phyloP scores from a whole-genome alignment of 2,329 filamentous ascomycete genomes.

The Colletotrichum orbiculare region DNA sequence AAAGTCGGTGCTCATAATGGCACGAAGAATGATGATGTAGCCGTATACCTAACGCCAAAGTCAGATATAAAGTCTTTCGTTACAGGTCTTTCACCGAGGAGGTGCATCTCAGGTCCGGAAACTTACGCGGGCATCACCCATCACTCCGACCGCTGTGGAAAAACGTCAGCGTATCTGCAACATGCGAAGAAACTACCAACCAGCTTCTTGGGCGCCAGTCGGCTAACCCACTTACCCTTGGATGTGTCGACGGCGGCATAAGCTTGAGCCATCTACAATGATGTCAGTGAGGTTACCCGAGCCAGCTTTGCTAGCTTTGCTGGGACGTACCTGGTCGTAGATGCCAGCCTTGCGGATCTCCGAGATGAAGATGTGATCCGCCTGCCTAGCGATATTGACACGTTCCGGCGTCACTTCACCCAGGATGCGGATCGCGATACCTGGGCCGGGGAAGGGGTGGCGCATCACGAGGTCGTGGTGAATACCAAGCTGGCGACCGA shows the following conservation, averaged over 20 bases:
- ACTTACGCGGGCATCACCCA: background rate
- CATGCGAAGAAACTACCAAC: too few relatives aligned
- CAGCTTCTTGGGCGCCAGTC: too few relatives aligned
- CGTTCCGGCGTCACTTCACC: conserved; percentile 86
- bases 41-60: background rate
- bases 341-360: conserved; percentile 79
- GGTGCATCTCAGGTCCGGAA: too few relatives aligned
- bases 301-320: too few relatives aligned
- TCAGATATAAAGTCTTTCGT: too few relatives aligned
- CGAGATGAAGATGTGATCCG: conserved; percentile 81
- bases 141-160: background rate
- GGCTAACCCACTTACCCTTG: conserved; percentile 40
- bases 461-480: conserved; percentile 71
- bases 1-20: background rate
- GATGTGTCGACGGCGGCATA: conserved; percentile 58
- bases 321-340: conserved; percentile 66
- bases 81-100: too few relatives aligned
- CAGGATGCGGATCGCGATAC: conserved; percentile 81
- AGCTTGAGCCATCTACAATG: conserved; percentile 56
- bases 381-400: conserved; percentile 81
- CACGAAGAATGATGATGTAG: background rate
- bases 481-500: conserved; percentile 47
- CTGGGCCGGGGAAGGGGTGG: conserved; percentile 79
- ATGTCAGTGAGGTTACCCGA: conserved; percentile 15
- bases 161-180: too few relatives aligned